Base-by-base conservation (phyloP, 2,329 filamentous ascomycete species). In the Sclerotinia spermophila region DNA sequence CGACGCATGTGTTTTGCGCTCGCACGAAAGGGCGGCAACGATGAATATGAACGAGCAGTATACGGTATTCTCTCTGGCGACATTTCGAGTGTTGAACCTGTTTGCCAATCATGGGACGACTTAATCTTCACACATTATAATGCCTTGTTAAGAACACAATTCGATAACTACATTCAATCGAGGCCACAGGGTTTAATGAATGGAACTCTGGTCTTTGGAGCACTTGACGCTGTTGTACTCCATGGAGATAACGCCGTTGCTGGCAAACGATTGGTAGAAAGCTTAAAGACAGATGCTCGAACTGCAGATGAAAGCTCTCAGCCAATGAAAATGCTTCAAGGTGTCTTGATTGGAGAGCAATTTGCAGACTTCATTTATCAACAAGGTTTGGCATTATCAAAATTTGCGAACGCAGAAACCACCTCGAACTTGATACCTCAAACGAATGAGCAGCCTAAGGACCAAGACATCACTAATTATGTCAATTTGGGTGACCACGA, bases 21-120 rank as follows among this genome's bases (percentile, higher is more conserved):
- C 62, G 90, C 92, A 67, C 89, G 91, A 33, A 88, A 91, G 66
- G 88, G 89, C 2, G 88, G 88, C 38, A 87, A 86, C 1, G 90
- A 92, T 75, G 87, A 91, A 67, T 95, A 94, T 77, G 94, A 99
- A 81, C 88, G 90, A 69, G 96, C 95, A 27, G 93, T 97, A 0
- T 97, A 97, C 78, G 95, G 93, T 40, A 82, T 97, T 19, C 85
- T 99, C n/a, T 91, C 92, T 56, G 96, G 96, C 65, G 93, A 97
- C 78, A 86, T 94, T 65, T 82, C 87, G 51, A 92, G 91, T 67
- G 92, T 96, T 17, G 89, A 92, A 77, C 87, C 88, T 74, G 89
- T 95, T 53, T 94, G 92, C 78, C 85, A 87, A 66, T 89, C 86
- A 33, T 96, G 94, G 90, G 93, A 97, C 75, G 95, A 98, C 77